These are phyloP conservation scores for Myxozyma vanderwaltii DNA, from an alignment of 805 yeast genomes.

Conservation along the genomic window DNA sequence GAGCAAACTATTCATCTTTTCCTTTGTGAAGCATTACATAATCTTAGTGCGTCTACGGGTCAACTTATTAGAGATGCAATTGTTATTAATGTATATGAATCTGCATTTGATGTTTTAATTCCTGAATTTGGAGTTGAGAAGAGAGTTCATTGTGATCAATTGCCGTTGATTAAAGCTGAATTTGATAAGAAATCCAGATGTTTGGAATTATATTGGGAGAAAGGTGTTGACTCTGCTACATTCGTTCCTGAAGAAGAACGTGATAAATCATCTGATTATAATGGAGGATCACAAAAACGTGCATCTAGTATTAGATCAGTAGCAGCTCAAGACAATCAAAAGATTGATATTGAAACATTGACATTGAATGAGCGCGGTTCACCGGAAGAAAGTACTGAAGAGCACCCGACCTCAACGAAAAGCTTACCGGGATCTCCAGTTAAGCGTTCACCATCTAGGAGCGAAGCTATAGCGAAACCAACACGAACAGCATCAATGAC, in stretches of 20 bases:
- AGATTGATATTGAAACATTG: slow-evolving; percentile 17
- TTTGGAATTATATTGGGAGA: slow-evolving; percentile 88
- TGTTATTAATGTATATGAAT: slow-evolving; percentile 89
- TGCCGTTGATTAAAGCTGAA: slow-evolving; percentile 90
- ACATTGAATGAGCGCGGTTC: slow-evolving; percentile 22
- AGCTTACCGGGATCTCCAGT: slow-evolving; percentile 42
- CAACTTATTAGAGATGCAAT: slow-evolving; percentile 83
- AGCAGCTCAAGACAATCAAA: slow-evolving; percentile 47
- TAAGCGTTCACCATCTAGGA: slow-evolving; percentile 28
- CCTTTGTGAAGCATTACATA: slow-evolving; percentile 79
- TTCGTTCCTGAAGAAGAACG: slow-evolving; percentile 89
- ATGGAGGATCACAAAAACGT: slow-evolving; percentile 74
- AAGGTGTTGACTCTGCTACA: slow-evolving; percentile 88
- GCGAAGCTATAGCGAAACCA: slow-evolving; percentile 25
- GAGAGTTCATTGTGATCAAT: slow-evolving; percentile 95
- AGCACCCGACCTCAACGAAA: slow-evolving; percentile 30
- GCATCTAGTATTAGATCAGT: slow-evolving; percentile 70
- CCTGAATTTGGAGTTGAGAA: slow-evolving; percentile 95
- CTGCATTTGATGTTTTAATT: slow-evolving; percentile 88
- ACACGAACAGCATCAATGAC: slow-evolving; percentile 38
- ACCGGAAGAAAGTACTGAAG: not conserved
- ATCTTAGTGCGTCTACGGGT: slow-evolving; percentile 69
- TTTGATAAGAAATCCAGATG: slow-evolving; percentile 68
- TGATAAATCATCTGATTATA: slow-evolving; percentile 52
- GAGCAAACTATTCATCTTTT: slow-evolving; percentile 90